Evolutionary conservation across 1,284 basidiomycete genomes (phyloP), one percentile per base, ranked within the genome.

Genomic region (Wolfiporia cocos): DNA sequence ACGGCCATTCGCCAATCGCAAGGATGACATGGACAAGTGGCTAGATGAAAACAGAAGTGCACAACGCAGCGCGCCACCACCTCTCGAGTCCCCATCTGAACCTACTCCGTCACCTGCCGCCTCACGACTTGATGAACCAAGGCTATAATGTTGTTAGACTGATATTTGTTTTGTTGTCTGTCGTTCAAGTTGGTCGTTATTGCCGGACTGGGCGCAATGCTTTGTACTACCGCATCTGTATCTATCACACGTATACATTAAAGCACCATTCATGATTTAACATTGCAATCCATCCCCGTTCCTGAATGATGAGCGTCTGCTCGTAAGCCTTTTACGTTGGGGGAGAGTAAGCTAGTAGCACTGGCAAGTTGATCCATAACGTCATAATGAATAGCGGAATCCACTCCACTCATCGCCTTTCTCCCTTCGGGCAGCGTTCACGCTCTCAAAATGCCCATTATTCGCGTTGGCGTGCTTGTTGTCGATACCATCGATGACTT

Each of bases 11-110:
- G 70, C 67, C 28, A 76, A 78, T 48, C 76, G 77, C 36, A 76
- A 80, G 34, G 92, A 93, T 59, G 91, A 93, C 54, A 93, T 94
- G 91, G 91, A 94, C 68, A 88, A 85, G 61, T 93, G 91, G 83
- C 73, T 94, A 18, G 91, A 93, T 56, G 76, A 83, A 57, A 76
- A 88, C 56, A 73, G 72, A 34, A 64, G 64, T 36, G 67, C 66
- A 33, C 74, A 76, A 52, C 52, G 71, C 44, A 74, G 71, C 43
- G 73, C 76, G 15, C 76, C 78, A 37, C 73, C 76, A 41, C 78
- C 81, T 9, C 57, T 78, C 9, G 76, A 81, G 53, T 58, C 59
- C 35, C 41, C 53, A 22, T 30, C 63, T 26, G 58, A 55, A 36
- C 53, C 63, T 14, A 53, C 60, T n/a, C 53, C 61, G 28, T 50